Evolutionary conservation across 805 yeast genomes (phyloP).

Genomic region (Cyberlindnera nakhonratchasimensis): DNA sequence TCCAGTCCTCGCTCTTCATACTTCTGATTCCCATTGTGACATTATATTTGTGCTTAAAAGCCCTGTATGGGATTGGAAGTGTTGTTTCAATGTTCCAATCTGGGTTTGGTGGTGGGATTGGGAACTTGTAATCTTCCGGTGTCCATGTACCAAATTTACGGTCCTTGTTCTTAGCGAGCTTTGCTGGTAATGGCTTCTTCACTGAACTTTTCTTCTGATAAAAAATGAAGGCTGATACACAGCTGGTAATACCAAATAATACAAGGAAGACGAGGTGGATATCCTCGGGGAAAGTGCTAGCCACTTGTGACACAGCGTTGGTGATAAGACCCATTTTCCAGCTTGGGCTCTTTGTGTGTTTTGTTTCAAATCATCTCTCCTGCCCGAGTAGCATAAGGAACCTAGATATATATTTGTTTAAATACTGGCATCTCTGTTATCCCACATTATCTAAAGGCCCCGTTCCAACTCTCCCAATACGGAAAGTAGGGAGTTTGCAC

Average conservation of each 20-base stretch:
- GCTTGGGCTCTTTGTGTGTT: neutral
- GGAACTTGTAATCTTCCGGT: constrained; percentile 49
- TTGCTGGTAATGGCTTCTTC: constrained; percentile 32
- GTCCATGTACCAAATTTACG: constrained; percentile 50
- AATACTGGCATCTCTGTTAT: neutral
- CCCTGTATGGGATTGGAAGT: constrained; percentile 31
- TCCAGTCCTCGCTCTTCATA: constrained; percentile 62
- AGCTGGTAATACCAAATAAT: constrained; percentile 1
- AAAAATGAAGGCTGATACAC: constrained; percentile 3
- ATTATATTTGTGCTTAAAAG: constrained; percentile 60
- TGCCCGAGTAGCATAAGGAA: neutral
- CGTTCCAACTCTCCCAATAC: constrained; percentile 11
- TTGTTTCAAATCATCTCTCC: neutral
- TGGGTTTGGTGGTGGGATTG: constrained; percentile 44
- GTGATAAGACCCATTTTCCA: constrained; percentile 10
- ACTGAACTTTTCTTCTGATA: neutral
- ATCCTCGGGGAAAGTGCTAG: constrained; percentile 8
- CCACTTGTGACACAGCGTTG: constrained; percentile 4
- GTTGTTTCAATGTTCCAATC: constrained; percentile 22
- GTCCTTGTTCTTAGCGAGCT: constrained; percentile 40
- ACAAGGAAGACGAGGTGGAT: constrained; percentile 5
- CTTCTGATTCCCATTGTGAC: constrained; percentile 68
- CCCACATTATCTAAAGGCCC: neutral
- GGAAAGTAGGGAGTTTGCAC: no score
- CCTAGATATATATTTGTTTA: neutral